Conservation (phyloP, 176 grass and related monocot genomes). For the Luzula sylvatica region DNA sequence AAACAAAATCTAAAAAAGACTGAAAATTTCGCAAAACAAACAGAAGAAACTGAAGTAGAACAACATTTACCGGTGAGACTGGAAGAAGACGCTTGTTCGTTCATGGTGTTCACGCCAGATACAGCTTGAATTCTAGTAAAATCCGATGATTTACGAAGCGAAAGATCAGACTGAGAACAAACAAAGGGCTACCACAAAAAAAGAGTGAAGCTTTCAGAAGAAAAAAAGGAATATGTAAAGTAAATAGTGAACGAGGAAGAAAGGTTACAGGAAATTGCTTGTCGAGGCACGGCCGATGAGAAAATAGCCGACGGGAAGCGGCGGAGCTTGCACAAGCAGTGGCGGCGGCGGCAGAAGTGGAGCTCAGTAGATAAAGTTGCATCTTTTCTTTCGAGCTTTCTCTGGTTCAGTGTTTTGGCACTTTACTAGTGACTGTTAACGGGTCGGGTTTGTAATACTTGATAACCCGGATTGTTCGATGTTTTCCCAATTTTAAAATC, state of each 20-base stretch:
- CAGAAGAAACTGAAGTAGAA: neutral
- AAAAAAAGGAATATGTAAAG: neutral
- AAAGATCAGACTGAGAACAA: neutral
- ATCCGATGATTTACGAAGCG: neutral
- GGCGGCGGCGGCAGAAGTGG: constrained; percentile 14
- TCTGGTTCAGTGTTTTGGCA: neutral
- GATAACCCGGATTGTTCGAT: too few species aligned
- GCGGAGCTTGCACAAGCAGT: neutral
- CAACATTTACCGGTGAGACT: neutral
- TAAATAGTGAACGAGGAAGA: neutral
- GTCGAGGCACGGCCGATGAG: neutral
- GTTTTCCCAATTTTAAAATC: too few species aligned
- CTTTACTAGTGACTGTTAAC: neutral
- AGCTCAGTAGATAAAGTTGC: constrained; percentile 19
- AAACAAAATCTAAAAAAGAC: neutral
- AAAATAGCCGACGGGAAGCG: constrained; percentile 1
- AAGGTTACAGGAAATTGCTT: neutral
- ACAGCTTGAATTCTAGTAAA: neutral
- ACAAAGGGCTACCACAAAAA: neutral
- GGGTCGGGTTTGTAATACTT: too few species aligned
- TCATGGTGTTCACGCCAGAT: neutral
- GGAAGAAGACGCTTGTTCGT: neutral
- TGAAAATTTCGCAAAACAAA: neutral
- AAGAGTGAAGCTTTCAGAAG: neutral
- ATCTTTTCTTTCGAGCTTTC: constrained; percentile 6